Evolutionary conservation across 2,329 filamentous ascomycete genomes (phyloP).

Genomic region (Neofusicoccum kwambonambiense): DNA sequence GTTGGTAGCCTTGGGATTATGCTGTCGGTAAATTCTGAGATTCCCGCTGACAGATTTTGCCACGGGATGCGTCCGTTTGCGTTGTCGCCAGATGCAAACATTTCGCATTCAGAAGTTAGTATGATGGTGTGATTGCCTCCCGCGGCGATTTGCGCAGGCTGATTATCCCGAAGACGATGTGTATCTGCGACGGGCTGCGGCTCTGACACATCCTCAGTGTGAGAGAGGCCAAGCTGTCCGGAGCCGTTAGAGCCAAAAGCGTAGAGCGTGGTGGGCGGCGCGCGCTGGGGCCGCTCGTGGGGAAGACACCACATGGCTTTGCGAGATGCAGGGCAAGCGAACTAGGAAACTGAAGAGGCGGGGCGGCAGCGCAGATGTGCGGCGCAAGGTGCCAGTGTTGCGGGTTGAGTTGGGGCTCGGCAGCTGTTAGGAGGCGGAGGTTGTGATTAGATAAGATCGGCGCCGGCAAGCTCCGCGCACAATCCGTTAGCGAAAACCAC

Average conservation of each 20-base stretch:
- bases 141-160: slow-evolving; percentile 46
- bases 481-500: slow-evolving; percentile 19
- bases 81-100: slow-evolving; percentile 67
- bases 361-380: too few relatives aligned
- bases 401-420: background rate
- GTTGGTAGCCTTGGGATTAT: background rate
- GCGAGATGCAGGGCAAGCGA: too few relatives aligned
- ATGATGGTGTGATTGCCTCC: slow-evolving; percentile 89
- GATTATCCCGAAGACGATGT: slow-evolving; percentile 15
- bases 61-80: slow-evolving; percentile 35
- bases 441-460: slow-evolving; percentile 18
- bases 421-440: background rate
- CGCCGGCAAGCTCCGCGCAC: slow-evolving; percentile 12
- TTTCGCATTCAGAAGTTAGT: slow-evolving; percentile 56
- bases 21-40: background rate
- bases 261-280: slow-evolving; percentile 31
- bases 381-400: background rate
- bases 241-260: slow-evolving; percentile 55
- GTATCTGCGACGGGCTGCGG: slow-evolving; percentile 19
- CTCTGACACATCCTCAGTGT: slow-evolving; percentile 42
- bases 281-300: background rate
- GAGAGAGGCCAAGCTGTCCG: slow-evolving; percentile 51
- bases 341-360: background rate
- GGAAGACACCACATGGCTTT: background rate
- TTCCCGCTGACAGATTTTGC: background rate